These are phyloP conservation scores for Lichtheimia hyalospora DNA, from an alignment of 371 early-diverging fungal genomes.

Conservation along the genomic window DNA sequence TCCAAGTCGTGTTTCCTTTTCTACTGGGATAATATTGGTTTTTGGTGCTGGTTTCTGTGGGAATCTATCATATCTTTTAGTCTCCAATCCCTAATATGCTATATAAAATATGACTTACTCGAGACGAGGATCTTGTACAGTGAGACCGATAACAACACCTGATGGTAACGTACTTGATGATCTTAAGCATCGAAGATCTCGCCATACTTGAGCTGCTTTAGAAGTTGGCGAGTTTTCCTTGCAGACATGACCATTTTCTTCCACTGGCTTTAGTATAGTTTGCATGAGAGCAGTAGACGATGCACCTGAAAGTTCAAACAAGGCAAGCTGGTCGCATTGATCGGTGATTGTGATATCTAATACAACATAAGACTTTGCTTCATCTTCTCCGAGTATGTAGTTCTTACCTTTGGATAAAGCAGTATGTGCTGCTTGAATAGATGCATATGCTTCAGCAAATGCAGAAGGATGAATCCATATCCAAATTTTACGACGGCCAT, in stretches of 20 bases:
- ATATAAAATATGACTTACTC: conserved; percentile 39
- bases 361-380: neutral
- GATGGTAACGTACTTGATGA: conserved; percentile 70
- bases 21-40: conserved; percentile 28
- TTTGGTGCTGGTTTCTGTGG: conserved; percentile 71
- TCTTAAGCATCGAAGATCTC: conserved; percentile 42
- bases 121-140: conserved; percentile 74
- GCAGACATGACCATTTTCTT: conserved; percentile 1
- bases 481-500: conserved; percentile 48
- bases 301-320: conserved; percentile 81
- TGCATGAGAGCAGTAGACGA: conserved; percentile 70
- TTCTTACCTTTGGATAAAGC: neutral
- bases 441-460: conserved; percentile 32
- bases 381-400: neutral
- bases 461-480: conserved; percentile 71
- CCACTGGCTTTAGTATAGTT: conserved; percentile 47
- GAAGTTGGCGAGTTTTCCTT: neutral
- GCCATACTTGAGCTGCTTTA: conserved; percentile 43
- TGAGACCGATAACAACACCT: conserved; percentile 65
- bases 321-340: neutral
- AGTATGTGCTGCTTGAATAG: neutral
- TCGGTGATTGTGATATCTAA: neutral
- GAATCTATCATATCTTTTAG: conserved; percentile 45
- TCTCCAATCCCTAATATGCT: neutral
- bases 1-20: conserved; percentile 20